Evolutionary conservation across 192 early-diverging fungal genomes (phyloP), one percentile per base, ranked within the genome.

Genomic region (Coemansia sp.): DNA sequence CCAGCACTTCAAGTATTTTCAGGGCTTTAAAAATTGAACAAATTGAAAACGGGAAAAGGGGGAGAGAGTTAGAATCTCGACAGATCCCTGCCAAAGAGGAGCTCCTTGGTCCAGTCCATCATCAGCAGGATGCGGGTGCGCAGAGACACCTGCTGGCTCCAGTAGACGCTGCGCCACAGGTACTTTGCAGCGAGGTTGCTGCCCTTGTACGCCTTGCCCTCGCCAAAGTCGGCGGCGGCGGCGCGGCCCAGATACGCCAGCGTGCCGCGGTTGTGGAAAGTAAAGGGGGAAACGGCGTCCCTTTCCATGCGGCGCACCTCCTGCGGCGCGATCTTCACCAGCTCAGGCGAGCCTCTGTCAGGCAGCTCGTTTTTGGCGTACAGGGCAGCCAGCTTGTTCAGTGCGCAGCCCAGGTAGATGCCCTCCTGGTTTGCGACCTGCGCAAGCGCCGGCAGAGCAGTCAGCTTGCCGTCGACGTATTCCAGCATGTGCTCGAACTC

Each of bases 341-440:
- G 35, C 29, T 68, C 66, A 10, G 26, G 43, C 6, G 52, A 37
- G 8, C 21, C 34, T 39, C 5, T 33, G 39, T 30, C 31, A 25
- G 49, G 18, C 0, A 51, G 40, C 42, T 55, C 48, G 21, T 51
- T 42, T 23, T 3, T 9, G 12, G 56, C 62, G n/a, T 67, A 68
- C 2, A 33, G 21, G 28, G 57, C 12, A 13, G 69, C 56, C 45
- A 64, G 21, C 12, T 16, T 58, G 48, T 85, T 87, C 67, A 98
- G 89, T 18, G 87, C 71, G 23, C 76, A 67, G 39, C 91, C 92
- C 62, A 98, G 68, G 75, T 94, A 98, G 16, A 81, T 71, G 52
- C 94, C 94, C 77, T 98, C 92, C 61, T 94, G 87, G 42, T 84
- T 84, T 18, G 95, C 95, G 12, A 98, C 87, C 80, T 98, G 95